Conservation (phyloP, 179 eudicot genomes). For the Corrigiola litoralis region DNA sequence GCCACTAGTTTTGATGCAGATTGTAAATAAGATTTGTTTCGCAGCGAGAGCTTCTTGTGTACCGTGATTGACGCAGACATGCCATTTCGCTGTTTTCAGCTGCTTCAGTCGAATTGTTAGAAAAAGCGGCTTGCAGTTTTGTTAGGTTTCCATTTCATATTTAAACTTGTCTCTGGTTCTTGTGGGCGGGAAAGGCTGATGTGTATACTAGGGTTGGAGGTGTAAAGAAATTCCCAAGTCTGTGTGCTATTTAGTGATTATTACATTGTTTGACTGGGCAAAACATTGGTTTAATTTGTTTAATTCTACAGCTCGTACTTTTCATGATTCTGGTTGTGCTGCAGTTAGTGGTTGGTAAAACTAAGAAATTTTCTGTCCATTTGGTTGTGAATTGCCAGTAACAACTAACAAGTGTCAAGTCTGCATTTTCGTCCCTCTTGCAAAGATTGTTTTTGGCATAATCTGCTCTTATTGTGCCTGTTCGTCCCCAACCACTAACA, state of each 20-base stretch:
- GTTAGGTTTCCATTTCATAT: slow-evolving; percentile 18
- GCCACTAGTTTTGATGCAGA: slow-evolving; percentile 8
- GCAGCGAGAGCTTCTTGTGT: neutral
- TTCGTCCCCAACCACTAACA: too few species aligned
- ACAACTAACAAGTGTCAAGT: too few species aligned
- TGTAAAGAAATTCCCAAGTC: neutral
- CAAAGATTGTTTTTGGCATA: too few species aligned
- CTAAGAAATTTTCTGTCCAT: too few species aligned
- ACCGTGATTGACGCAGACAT: slow-evolving; percentile 11
- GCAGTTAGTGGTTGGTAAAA: too few species aligned
- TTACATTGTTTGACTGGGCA: too few species aligned
- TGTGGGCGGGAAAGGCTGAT: slow-evolving; percentile 8
- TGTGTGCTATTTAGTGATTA: slow-evolving; percentile 11
- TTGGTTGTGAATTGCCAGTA: too few species aligned
- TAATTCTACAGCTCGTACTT: too few species aligned
- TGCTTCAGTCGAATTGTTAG: slow-evolving; percentile 27
- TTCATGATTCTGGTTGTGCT: too few species aligned
- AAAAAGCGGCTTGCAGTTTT: slow-evolving; percentile 47
- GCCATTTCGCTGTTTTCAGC: slow-evolving; percentile 32
- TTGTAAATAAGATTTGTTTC: slow-evolving; percentile 18
- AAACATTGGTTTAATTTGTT: too few species aligned
- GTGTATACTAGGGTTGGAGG: slow-evolving; percentile 17
- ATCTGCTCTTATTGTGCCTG: too few species aligned
- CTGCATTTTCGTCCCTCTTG: too few species aligned
- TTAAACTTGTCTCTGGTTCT: slow-evolving; percentile 1